phyloP scores from a whole-genome alignment of 768 basidiomycete species.

The Neoboletus subvelutipes region DNA sequence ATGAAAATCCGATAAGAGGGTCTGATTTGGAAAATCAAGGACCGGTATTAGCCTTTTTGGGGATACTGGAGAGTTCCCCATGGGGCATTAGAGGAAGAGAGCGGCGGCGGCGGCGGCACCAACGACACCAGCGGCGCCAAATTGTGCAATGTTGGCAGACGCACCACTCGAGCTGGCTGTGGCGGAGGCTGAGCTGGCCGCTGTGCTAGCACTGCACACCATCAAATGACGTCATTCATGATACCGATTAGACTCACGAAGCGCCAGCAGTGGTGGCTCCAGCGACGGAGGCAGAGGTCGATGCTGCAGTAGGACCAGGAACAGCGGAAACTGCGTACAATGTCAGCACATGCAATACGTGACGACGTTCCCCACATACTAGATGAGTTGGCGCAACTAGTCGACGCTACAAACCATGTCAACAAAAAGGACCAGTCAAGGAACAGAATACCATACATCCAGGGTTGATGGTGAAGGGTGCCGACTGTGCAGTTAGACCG shows the following conservation, averaged over 20 bases:
- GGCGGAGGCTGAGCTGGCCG: neutral
- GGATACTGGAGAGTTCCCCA: neutral
- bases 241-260: slow-evolving; percentile 19
- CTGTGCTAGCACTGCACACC: neutral
- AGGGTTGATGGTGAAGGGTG: slow-evolving; percentile 46
- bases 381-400: slow-evolving; percentile 30
- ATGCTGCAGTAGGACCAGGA: slow-evolving; percentile 20
- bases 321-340: slow-evolving; percentile 15
- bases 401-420: slow-evolving; percentile 29
- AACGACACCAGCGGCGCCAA: slow-evolving; percentile 41
- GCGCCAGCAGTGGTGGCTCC: neutral
- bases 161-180: slow-evolving; percentile 33
- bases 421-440: neutral
- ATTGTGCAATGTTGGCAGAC: slow-evolving; percentile 41
- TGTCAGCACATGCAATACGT: slow-evolving; percentile 14
- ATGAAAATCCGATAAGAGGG: slow-evolving; percentile 9
- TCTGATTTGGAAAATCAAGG: slow-evolving; percentile 15
- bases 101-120: slow-evolving; percentile 39
- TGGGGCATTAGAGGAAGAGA: slow-evolving; percentile 35
- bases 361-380: slow-evolving; percentile 20
- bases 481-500: slow-evolving; percentile 51
- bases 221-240: slow-evolving; percentile 12
- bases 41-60: slow-evolving; percentile 22
- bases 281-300: neutral
- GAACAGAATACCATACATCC: slow-evolving; percentile 45